phyloP scores from a whole-genome alignment of 495 filamentous ascomycete genomes.

The Penicillium manginii region DNA sequence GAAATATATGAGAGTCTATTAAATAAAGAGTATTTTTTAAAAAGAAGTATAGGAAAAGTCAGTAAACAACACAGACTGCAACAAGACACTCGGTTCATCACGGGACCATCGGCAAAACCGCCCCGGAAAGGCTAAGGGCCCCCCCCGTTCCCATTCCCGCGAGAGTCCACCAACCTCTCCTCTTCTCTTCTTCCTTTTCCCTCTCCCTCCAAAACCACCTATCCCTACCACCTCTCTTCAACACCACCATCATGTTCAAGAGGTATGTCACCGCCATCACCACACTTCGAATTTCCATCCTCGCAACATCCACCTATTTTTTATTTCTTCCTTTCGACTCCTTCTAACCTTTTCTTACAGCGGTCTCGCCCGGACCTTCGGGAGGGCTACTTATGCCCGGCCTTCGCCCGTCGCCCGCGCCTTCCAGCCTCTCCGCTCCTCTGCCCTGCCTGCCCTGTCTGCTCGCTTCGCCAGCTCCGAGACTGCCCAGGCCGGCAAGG shows the following conservation, averaged over 20 bases:
- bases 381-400: conserved; percentile 75
- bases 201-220: conserved; percentile 36
- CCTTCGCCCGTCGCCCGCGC: conserved; percentile 68
- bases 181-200: conserved; percentile 42
- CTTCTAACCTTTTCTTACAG: conserved; percentile 53
- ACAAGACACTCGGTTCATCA: conserved; percentile 47
- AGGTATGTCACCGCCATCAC: conserved; percentile 66
- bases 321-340: conserved; percentile 16
- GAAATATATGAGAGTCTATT: too few relatives aligned
- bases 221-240: conserved; percentile 51
- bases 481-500: conserved; percentile 70
- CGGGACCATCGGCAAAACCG: conserved; percentile 56
- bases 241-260: conserved; percentile 81
- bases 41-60: too few relatives aligned
- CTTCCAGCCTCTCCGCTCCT: conserved; percentile 64
- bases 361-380: conserved; percentile 79
- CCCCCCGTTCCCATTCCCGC: conserved; percentile 34
- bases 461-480: conserved; percentile 74
- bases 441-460: conserved; percentile 61
- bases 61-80: too few relatives aligned
- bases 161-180: conserved; percentile 46
- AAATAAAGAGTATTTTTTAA: too few relatives aligned
- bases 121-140: conserved; percentile 52
- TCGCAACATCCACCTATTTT: background rate
- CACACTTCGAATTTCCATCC: background rate